Evolutionary conservation across 805 yeast genomes (phyloP), one percentile per base, ranked within the genome.

Genomic region (Yarrowia porcina): DNA sequence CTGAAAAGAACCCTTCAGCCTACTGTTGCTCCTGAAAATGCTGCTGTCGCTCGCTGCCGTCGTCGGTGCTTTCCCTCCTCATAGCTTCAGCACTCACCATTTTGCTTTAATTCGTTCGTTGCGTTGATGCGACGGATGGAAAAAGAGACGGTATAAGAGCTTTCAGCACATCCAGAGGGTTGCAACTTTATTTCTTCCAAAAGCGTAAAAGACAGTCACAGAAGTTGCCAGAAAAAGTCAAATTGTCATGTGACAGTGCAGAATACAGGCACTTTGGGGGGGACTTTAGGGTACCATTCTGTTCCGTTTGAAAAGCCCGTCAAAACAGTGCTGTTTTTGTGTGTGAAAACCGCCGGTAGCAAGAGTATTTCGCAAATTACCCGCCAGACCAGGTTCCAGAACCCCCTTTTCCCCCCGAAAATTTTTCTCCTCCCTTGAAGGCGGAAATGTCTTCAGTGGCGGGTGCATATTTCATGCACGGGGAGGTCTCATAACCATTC

Each of bases 81-180:
- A 38, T 18, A 41, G 52, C 21, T 27, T 39, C 61, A 39, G 52
- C 41, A 56, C 61, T 56, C 61, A 56, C 61, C 61, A 56, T 56
- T 56, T 56, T 56, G 61, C 49, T 39, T 41, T 20, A 39, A 39
- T 56, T 56, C 61, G 61, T 56, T 56, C 60, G 56, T 49, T 32
- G 35, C 59, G 61, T 56, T 56, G 61, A 56, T 56, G 61, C 36
- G 52, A 45, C 49, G 39, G 39, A 23, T 39, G 49, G 45, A 56
- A 56, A 56, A 56, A 39, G 47, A 39, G 61, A 27, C 61, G 49
- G 61, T 56, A 56, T 52, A 35, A 52, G 59, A 49, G 56, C 56
- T 49, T 52, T 52, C 36, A 36, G 59, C 59, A 52, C 39, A 52
- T 21, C 59, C 44, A 17, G 33, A 18, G 30, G 33, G 33, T 4